Evolutionary conservation across 2,329 filamentous ascomycete species (phyloP).

Genomic region (Myriosclerotinia scirpicola): DNA sequence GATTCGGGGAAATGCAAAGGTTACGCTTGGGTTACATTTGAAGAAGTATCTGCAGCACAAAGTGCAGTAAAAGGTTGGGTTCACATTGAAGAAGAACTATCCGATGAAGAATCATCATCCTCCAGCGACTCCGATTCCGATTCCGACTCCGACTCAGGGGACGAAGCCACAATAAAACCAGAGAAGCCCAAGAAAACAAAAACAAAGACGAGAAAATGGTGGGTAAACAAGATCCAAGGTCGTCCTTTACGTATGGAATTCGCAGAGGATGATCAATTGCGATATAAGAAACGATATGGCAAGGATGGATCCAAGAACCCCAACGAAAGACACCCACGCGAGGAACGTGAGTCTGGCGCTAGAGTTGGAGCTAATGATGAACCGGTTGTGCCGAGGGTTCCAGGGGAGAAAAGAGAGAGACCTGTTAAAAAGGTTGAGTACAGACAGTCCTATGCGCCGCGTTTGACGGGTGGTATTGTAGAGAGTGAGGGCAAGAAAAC

Average conservation of each 20-base stretch:
- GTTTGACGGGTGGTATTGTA: slow-evolving; percentile 77
- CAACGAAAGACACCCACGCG: slow-evolving; percentile 16
- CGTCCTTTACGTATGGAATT: slow-evolving; percentile 85
- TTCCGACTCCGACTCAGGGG: slow-evolving; percentile 45
- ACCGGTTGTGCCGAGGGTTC: slow-evolving; percentile 31
- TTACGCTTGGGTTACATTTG: slow-evolving; percentile 92
- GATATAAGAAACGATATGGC: slow-evolving; percentile 93
- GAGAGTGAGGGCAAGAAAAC: slow-evolving; percentile 77
- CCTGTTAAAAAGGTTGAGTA: slow-evolving; percentile 47
- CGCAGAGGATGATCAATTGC: slow-evolving; percentile 82
- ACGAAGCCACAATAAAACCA: slow-evolving; percentile 30
- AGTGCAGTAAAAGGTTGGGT: slow-evolving; percentile 80
- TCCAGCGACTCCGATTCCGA: slow-evolving; percentile 37
- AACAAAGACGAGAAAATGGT: slow-evolving; percentile 69
- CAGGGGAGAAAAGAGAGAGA: slow-evolving; percentile 27
- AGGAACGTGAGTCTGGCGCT: slow-evolving; percentile 22
- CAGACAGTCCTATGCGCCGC: slow-evolving; percentile 51
- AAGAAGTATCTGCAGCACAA: slow-evolving; percentile 71
- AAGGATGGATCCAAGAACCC: slow-evolving; percentile 58
- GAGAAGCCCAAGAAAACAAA: slow-evolving; percentile 55
- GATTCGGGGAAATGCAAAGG: slow-evolving; percentile 98
- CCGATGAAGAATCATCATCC: slow-evolving; percentile 37
- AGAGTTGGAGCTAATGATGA: slow-evolving; percentile 33
- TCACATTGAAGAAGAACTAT: slow-evolving; percentile 59
- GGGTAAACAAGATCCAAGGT: slow-evolving; percentile 81